phyloP scores from a whole-genome alignment of 768 basidiomycete species.

The Suillus clintonianus region DNA sequence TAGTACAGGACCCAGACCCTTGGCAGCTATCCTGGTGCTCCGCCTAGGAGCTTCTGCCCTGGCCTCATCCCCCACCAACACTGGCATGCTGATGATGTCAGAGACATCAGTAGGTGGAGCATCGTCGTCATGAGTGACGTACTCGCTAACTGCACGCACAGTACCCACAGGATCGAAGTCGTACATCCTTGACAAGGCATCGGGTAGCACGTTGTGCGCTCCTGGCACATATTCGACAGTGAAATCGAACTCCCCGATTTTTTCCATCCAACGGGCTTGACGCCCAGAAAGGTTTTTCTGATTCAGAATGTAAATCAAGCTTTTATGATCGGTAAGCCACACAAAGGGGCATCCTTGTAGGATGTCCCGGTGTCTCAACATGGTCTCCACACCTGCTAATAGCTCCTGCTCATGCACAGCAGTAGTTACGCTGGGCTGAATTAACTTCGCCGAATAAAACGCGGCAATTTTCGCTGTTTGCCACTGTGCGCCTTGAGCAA shows the following conservation, averaged over 20 bases:
- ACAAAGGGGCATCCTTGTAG: constrained; percentile 32
- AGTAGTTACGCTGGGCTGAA: constrained; percentile 36
- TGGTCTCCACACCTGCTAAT: constrained; percentile 36
- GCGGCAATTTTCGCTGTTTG: constrained; percentile 26
- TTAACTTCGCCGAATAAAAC: constrained; percentile 32
- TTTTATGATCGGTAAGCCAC: constrained; percentile 31
- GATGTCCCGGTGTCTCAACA: constrained; percentile 30
- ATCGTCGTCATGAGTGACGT: background rate
- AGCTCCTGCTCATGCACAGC: constrained; percentile 42
- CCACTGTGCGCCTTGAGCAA: constrained; percentile 28
- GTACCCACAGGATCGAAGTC: constrained; percentile 1
- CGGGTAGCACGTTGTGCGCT: constrained; percentile 22
- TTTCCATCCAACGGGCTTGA: constrained; percentile 41
- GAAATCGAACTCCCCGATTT: constrained; percentile 30
- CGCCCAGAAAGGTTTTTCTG: constrained; percentile 35
- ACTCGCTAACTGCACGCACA: background rate
- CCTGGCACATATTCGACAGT: constrained; percentile 30
- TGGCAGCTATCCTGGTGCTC: background rate
- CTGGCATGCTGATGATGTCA: background rate
- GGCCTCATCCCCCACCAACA: constrained; percentile 5
- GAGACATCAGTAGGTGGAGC: background rate
- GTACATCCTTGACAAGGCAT: constrained; percentile 24
- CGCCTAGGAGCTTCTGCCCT: background rate
- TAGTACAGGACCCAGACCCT: too few species aligned
- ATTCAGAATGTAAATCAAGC: constrained; percentile 27